phyloP scores from a whole-genome alignment of 2,329 filamentous ascomycete species.

The Neobulgaria alba region DNA sequence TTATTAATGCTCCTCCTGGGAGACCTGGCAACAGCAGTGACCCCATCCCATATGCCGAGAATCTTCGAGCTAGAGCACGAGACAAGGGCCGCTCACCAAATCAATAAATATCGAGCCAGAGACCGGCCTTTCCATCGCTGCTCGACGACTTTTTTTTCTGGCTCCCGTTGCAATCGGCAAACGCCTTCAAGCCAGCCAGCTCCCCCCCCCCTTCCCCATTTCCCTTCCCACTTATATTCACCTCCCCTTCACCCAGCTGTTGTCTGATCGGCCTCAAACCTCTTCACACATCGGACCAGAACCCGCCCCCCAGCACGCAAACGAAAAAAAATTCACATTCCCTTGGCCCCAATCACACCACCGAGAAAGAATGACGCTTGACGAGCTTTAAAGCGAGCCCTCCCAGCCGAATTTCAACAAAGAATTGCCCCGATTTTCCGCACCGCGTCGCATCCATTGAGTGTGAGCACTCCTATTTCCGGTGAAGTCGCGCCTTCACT shows the following conservation, averaged over 20 bases:
- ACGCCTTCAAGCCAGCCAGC: no score
- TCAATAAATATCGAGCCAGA: not conserved
- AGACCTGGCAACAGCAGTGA: conserved; percentile 1
- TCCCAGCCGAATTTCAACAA: conserved; percentile 14
- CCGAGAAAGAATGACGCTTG: conserved; percentile 20
- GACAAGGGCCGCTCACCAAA: not conserved
- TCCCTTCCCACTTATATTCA: not conserved
- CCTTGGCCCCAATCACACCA: conserved; percentile 1
- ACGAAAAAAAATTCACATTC: not conserved
- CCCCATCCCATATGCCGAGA: not conserved
- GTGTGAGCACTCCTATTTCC: conserved; percentile 14
- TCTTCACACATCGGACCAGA: conserved; percentile 1
- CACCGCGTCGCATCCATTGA: conserved; percentile 14
- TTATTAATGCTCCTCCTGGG: no score
- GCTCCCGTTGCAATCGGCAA: not conserved
- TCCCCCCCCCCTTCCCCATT: not conserved
- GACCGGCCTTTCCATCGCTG: not conserved
- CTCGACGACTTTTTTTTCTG: not conserved
- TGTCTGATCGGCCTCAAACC: not conserved
- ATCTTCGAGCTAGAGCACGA: not conserved
- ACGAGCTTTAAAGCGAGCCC: conserved; percentile 17
- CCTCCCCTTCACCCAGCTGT: not conserved
- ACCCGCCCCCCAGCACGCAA: not conserved
- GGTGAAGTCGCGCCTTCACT: conserved; percentile 24
- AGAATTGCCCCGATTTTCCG: conserved; percentile 4